Evolutionary conservation across 768 basidiomycete species (phyloP), one percentile per base, ranked within the genome.

Genomic region (Asterophora lycoperdoides): DNA sequence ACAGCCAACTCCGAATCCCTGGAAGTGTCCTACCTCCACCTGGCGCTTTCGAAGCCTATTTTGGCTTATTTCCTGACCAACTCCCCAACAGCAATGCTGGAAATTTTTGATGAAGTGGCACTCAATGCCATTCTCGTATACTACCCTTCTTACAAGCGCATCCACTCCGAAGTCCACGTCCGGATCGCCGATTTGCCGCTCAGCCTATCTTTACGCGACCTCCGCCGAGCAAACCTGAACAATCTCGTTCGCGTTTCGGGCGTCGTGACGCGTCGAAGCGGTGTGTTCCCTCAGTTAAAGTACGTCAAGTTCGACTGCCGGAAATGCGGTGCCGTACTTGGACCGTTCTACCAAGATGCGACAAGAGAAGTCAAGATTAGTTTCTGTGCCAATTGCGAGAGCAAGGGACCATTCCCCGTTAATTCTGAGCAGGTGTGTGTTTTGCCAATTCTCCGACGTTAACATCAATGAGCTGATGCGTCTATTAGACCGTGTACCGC

Each of bases 241-340:
- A 93, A 89, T 56, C 85, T 99, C 36, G 93, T 99, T 28, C 87
- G 96, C 32, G 89, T 99, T 6, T 82, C 86, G 7, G 96, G 96
- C 10, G 96, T 99, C 14, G 96, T 99, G 38, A 99, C 96, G 1
- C 76, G 96, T 49, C 79, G 96, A 33, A 92, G 85, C 8, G 95
- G 96, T 8, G 94, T 99, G 8, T 98, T 98, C 68, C 96, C 96
- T n/a, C 96, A 99, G 66, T 73, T 99, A 51, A 98, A 99, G 71
- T 96, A 97, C 61, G 94, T 99, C 66, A 98, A 97, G 65, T 99
- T 99, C 60, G 93, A 98, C 65, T 99, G 96, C 68, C 79, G 79
- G 47, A 97, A 95, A 65, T 99, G 96, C 59, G 86, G 88, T 14
- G 88, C 84, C n/a, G 83, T 91, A 20, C 75, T 98, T 13, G 96